phyloP scores from a whole-genome alignment of 2,329 filamentous ascomycete species.

The Hypoxylon sp. region DNA sequence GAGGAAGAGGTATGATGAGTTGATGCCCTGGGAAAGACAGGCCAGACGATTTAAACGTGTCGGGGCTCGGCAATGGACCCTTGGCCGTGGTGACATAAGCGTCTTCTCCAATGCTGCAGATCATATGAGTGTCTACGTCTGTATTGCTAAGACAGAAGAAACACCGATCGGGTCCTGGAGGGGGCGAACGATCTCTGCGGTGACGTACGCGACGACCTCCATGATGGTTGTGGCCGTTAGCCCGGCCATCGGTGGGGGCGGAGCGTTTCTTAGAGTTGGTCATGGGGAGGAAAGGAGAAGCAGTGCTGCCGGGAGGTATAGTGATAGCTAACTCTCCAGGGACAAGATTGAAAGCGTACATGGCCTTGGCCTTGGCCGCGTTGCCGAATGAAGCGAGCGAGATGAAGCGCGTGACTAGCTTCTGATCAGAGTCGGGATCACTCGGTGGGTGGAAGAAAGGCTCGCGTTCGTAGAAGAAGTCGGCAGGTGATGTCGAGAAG shows the following conservation, averaged over 20 bases:
- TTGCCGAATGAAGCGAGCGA: conserved; percentile 85
- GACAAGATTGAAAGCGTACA: conserved; percentile 81
- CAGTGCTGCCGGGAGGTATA: conserved; percentile 75
- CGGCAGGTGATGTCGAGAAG: conserved; percentile 72
- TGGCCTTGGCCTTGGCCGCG: conserved; percentile 76
- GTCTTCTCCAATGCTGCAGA: conserved; percentile 87
- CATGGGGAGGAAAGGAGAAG: conserved; percentile 71
- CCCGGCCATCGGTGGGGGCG: conserved; percentile 52
- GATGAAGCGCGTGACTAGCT: conserved; percentile 84
- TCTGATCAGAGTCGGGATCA: conserved; percentile 56
- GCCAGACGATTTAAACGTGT: conserved; percentile 70
- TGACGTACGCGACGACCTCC: conserved; percentile 56
- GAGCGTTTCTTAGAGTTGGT: conserved; percentile 65
- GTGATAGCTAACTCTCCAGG: conserved; percentile 66
- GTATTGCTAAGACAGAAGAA: conserved; percentile 96
- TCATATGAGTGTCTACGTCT: conserved; percentile 83
- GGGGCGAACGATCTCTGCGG: conserved; percentile 59
- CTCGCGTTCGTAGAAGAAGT: conserved; percentile 87
- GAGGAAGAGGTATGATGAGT: conserved; percentile 87
- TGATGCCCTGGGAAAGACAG: conserved; percentile 85
- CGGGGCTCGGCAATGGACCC: conserved; percentile 78
- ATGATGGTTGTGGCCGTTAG: conserved; percentile 55
- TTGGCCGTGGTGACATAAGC: conserved; percentile 92
- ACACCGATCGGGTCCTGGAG: conserved; percentile 78
- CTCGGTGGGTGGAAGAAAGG: conserved; percentile 78